A percentile compares a stretch with the other conserved stretches of the same genome.
Conservation (phyloP, 495 filamentous ascomycete species). For the Penicillium robsamsonii region DNA sequence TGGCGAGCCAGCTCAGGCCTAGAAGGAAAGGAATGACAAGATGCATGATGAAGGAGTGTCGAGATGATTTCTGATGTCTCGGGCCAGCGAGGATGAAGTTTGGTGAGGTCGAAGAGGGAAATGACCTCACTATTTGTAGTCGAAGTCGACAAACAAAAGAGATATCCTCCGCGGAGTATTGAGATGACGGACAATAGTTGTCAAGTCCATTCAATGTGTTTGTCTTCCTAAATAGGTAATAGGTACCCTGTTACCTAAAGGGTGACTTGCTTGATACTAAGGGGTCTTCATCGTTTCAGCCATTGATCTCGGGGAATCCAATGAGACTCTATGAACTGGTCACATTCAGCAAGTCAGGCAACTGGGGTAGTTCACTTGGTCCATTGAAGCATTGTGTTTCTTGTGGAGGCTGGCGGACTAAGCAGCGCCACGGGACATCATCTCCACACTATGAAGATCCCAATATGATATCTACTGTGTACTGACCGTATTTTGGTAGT, state of each 20-base stretch:
- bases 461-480: not conserved
- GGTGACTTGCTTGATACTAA: not conserved
- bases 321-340: not conserved
- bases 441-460: not conserved
- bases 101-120: not conserved
- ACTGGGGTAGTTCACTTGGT: not conserved
- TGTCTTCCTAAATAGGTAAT: not conserved
- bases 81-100: slow-evolving; percentile 13
- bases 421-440: not conserved
- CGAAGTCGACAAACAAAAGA: not conserved
- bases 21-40: slow-evolving; percentile 14
- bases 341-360: not conserved
- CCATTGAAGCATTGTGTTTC: not conserved
- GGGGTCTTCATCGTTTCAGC: not conserved
- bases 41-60: slow-evolving; percentile 15
- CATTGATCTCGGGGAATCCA: not conserved
- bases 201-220: not conserved
- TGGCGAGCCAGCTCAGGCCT: slow-evolving; percentile 16
- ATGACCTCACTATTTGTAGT: slow-evolving; percentile 8
- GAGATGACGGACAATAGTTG: not conserved
- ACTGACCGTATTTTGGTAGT: not conserved
- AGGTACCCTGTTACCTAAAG: not conserved
- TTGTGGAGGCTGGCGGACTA: not conserved
- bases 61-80: not conserved
- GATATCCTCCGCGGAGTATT: not conserved